Evolutionary conservation across 2,329 filamentous ascomycete genomes (phyloP).

Genomic region (Aspergillus flavus): DNA sequence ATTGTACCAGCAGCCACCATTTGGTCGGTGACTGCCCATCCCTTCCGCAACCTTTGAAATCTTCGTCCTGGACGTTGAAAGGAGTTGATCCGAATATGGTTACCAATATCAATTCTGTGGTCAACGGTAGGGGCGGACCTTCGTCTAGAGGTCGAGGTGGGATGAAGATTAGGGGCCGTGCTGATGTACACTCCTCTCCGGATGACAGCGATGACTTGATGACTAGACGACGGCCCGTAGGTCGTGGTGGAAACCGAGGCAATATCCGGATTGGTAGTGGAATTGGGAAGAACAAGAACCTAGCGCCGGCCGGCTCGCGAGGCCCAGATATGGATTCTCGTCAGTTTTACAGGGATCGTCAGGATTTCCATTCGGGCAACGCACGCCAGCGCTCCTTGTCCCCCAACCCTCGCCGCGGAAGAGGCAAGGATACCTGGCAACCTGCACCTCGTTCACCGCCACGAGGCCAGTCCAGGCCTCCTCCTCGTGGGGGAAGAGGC

Average conservation of each 20-base stretch:
- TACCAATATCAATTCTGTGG: conserved; percentile 40
- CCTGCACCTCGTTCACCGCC: conserved; percentile 26
- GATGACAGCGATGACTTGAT: conserved; percentile 41
- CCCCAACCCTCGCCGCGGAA: conserved; percentile 27
- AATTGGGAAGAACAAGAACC: conserved; percentile 31
- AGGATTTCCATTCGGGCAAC: conserved; percentile 26
- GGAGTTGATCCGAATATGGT: conserved; percentile 40
- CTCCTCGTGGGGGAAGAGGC: conserved; percentile 14
- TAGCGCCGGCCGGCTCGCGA: conserved; percentile 22
- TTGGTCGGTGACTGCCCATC: conserved; percentile 49
- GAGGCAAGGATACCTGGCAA: conserved; percentile 26
- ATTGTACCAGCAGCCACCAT: conserved; percentile 47
- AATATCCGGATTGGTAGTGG: conserved; percentile 40
- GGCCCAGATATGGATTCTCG: conserved; percentile 19
- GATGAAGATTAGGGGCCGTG: conserved; percentile 41
- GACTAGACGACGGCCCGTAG: conserved; percentile 30
- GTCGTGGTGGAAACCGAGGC: conserved; percentile 30
- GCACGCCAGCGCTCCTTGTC: conserved; percentile 37
- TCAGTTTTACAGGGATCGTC: conserved; percentile 31
- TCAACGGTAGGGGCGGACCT: conserved; percentile 14
- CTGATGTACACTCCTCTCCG: conserved; percentile 31
- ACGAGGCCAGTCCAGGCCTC: conserved; percentile 17
- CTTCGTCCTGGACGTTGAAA: conserved; percentile 44
- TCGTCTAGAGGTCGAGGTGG: conserved; percentile 27
- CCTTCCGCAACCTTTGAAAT: conserved; percentile 27